Evolutionary conservation across 1,284 basidiomycete species (phyloP), one percentile per base, ranked within the genome.

Genomic region (Tranzscheliella williamsii): DNA sequence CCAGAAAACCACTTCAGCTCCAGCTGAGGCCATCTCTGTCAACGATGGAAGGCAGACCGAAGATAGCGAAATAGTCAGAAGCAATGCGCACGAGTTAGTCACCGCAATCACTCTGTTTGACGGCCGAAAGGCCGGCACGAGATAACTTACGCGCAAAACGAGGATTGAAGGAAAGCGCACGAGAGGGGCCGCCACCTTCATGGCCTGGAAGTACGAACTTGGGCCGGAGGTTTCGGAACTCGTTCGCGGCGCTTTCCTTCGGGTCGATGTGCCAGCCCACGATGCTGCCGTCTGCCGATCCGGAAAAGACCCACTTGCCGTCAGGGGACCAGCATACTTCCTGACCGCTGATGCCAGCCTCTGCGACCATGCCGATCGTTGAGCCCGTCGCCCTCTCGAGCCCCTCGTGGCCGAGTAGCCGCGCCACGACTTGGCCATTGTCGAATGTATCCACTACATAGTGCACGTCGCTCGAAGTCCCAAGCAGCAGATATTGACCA

Each of bases 381-480:
- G 13, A 23, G n/a, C 52, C 64, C 8, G 44, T 33, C 3, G 65
- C 72, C 12, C 45, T 45, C 24, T 72, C 72, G 27, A 72, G 57
- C 17, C 70, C 72, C 22, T 66, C 42, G 27, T 73, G 67, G 3
- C 71, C 71, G 3, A 69, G 45, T 39, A 76, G 41, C 4, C 72
- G 47, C 26, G 54, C 60, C 4, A 55, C 38, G 12, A 67, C 39
- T n/a, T 53, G 64, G 18, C 27, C 26, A 4, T 46, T 24, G 1
- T 40, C 41, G 36, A 62, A 71, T 4, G 70, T 58, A 35, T 74
- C 70, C 12, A 73, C 20, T 41, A 99, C 82, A 73, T 97, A 98
- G 79, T 98, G 95, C 3, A 88, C 88, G 71, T 89, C 85, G 3
- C 89, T 88, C 1, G 91, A 89, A 47, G 95, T 97, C 30, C 94